Evolutionary conservation across 495 filamentous ascomycete species (phyloP), one percentile per base, ranked within the genome.

Genomic region (Sphaerosporella brunnea): DNA sequence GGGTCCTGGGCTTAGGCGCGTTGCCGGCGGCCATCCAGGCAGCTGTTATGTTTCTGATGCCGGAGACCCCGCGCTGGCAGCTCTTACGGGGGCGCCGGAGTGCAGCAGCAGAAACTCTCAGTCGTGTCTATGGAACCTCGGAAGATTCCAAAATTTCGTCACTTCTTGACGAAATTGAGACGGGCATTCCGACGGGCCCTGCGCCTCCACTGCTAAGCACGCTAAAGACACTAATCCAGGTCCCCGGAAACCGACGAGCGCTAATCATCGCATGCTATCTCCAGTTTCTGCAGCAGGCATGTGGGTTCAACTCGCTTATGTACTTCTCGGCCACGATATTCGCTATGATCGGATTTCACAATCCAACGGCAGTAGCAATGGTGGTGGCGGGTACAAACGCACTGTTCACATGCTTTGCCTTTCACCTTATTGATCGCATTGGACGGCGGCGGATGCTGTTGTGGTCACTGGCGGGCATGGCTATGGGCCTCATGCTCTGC

Each of bases 281-380:
- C 2, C 86, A 93, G 59, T 83, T 77, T 0, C 63, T 85, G n/a
- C 87, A 94, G 61, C 87, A 95, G 55, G 69, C 92, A 13, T 90
- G 80, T 52, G 87, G 87, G 4, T 95, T 93, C 62, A 93, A 93
- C 64, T 80, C 79, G 38, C 70, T 94, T 10, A 95, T 95, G 87
- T 95, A 95, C 61, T 94, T 87, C 62, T 87, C 84, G 4, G 82
- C 84, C 2, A 93, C 85, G 3, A 84, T 95, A 24, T 95, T 95
- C 61, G 69, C 76, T 9, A 65, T 84, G 23, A 67, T 93, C 18
- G 79, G 80, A 2, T 93, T 94, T 62, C 69, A 69, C 24, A 78
- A 75, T 15, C 87, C 87, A 21, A 93, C 83, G 0, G 69, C 88
- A 37, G 84, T 79, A 2, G 82, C 84, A 2, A 71, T 93, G 34